Evolutionary conservation across 805 yeast genomes (phyloP), one percentile per base, ranked within the genome.

Genomic region (Candida xyloterini): DNA sequence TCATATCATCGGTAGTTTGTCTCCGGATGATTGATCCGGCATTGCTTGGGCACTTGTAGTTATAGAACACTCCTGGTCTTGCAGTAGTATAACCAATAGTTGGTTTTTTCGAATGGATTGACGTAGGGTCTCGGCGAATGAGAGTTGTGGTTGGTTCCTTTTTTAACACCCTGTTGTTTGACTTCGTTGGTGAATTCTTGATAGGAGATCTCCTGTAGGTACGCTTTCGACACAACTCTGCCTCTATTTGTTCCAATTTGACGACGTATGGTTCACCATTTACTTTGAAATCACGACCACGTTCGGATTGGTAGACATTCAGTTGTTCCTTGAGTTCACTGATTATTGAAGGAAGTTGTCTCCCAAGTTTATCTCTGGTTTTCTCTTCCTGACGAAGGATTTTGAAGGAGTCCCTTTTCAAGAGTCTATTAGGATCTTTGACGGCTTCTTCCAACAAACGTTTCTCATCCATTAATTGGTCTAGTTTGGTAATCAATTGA

Each of bases 311-410:
- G 66, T 76, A 84, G 10, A 63, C 65, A 3, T 51, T 43, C 4
- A 86, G 51, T 35, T 73, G 73, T 1, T 46, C 29, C 44, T 72
- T 74, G 33, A 91, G 60, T 1, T 68, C 74, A 4, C 65, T 60
- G 8, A 86, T 62, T 0, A 84, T 68, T 26, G 68, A 66, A 0
- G 98, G 98, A 49, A 86, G 65, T 49, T 75, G 74, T 53, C 78
- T 78, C n/a, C 75, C 63, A 7, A 90, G 68, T 38, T 74, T 73
- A 50, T 82, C 82, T 40, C 97, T 67, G 27, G 79, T 67, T 53
- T 73, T 81, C 56, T 89, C 96, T 57, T 91, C 99, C 42, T 82
- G 75, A 42, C 84, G 68, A 43, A 91, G 65, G 16, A 90, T 81
- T 44, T 80, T 81, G 47, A 91, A 90, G 2, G 89, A 82, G 51